A percentile compares a stretch with the other conserved stretches of the same genome.
Evolutionary conservation across 2,329 filamentous ascomycete species (phyloP).

Genomic region (Phyllosticta citriasiana): DNA sequence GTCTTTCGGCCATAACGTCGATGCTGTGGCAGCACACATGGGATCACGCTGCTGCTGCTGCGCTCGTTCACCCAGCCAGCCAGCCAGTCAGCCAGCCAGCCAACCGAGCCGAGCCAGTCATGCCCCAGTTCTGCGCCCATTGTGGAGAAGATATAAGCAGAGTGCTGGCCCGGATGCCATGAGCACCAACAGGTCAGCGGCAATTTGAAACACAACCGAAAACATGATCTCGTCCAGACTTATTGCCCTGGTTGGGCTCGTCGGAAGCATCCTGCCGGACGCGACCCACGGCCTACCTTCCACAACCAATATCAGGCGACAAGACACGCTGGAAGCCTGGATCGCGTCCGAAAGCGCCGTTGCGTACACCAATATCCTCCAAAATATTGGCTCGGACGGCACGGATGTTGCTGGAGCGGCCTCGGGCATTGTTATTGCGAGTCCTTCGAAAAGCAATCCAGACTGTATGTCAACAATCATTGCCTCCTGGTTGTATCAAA

Average conservation of each 20-base stretch:
- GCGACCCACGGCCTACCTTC: background rate
- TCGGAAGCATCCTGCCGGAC: background rate
- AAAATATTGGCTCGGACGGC: constrained; percentile 7
- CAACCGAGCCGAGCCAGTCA: too few species aligned
- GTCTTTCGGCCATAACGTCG: background rate
- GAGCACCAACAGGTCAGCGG: background rate
- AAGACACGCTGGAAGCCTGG: constrained; percentile 1
- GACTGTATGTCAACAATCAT: constrained; percentile 23
- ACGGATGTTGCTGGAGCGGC: constrained; percentile 16
- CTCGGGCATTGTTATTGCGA: constrained; percentile 33
- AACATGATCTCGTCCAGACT: constrained; percentile 1
- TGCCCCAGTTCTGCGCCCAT: background rate
- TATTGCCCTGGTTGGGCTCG: constrained; percentile 1
- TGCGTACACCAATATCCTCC: constrained; percentile 2
- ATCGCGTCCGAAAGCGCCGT: constrained; percentile 7
- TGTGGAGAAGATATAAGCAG: background rate
- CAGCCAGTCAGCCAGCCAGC: too few species aligned
- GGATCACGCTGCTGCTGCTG: background rate
- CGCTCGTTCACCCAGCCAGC: too few species aligned
- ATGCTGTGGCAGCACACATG: background rate
- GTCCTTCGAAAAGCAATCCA: constrained; percentile 31
- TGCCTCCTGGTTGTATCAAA: background rate
- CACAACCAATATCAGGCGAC: background rate
- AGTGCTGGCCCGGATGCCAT: background rate
- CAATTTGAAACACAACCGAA: background rate